Conservation (phyloP, 2,329 filamentous ascomycete species). For the Sordariomycetes sp. region DNA sequence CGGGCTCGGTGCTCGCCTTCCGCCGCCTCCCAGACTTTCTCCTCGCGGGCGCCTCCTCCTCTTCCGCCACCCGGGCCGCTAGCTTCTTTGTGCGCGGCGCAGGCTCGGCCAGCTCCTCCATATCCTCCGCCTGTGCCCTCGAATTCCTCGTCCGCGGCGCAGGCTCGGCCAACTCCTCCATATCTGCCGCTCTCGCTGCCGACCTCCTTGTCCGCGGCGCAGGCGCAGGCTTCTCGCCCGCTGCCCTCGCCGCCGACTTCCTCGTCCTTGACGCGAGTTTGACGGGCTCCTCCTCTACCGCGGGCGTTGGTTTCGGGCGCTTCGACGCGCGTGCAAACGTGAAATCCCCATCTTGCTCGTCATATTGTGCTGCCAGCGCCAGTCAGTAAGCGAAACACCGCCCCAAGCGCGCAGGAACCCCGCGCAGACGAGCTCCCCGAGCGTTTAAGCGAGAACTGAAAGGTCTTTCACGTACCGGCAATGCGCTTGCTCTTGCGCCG, state of each 20-base stretch:
- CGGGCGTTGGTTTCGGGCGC: constrained; percentile 43
- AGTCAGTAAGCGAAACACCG: background rate
- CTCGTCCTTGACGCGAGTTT: constrained; percentile 24
- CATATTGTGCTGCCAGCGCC: constrained; percentile 18
- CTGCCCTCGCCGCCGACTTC: constrained; percentile 14
- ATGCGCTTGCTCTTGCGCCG: constrained; percentile 51
- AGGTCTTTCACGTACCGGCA: constrained; percentile 36
- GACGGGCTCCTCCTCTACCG: constrained; percentile 22
- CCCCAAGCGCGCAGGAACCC: background rate
- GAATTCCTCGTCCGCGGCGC: constrained; percentile 11
- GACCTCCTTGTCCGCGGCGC: constrained; percentile 11
- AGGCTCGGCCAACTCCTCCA: constrained; percentile 15
- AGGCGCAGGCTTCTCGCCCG: background rate
- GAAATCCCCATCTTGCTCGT: constrained; percentile 69
- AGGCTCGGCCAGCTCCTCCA: constrained; percentile 21
- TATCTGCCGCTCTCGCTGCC: constrained; percentile 7
- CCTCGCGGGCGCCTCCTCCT: constrained; percentile 14
- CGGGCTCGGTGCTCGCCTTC: constrained; percentile 24
- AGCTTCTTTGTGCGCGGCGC: constrained; percentile 10
- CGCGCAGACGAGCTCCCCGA: background rate
- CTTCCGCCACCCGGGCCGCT: constrained; percentile 8
- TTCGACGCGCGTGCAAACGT: constrained; percentile 59
- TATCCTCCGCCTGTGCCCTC: constrained; percentile 7
- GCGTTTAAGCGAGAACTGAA: background rate
- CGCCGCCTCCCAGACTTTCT: constrained; percentile 19